Base-by-base conservation (phyloP, 345 rosid species). In the Mallotus nudiflorus region DNA sequence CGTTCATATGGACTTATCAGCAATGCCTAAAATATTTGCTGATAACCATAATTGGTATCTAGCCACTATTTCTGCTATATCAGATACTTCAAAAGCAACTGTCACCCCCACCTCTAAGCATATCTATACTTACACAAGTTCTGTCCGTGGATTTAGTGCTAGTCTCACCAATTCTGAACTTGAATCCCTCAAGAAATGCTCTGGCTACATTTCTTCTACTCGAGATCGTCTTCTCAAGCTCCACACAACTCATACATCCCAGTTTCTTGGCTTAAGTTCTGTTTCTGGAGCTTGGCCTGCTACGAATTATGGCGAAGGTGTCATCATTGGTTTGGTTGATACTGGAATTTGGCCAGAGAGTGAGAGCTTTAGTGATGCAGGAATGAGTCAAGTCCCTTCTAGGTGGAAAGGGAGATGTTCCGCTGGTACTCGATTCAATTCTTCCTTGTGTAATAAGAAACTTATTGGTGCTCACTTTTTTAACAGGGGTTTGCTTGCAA, bases 281-380 rank as follows among this genome's bases (percentile, higher is more conserved):
- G 25, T 39, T 44, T 66, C 73, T 0, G 77, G 81, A 1, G 68
- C 74, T 4, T 78, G 82, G 82, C 73, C 76, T 0, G 71, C 57
- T 3, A 55, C 86, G 1, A 75, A 63, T 39, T 78, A 51, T 29
- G 86, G 88, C 1, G 61, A 78, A 9, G 82, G 70, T 64, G 64
- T 78, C 40, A 78, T 82, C 1, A 76, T 85, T 27, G 88, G 86
- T 42, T 59, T 80, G 12, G 78, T 85, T 19, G 88, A 85, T 52
- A 78, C 84, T 0, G 88, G 88, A 48, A 71, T 85, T 49, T 85
- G 86, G 88, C 88, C 86, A 0, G 82, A 85, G 58, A 82, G 82
- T 40, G 71, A 74, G 57, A 85, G 84, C 82, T 85, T 85, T 62
- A 58, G 22, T 0, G 89, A 82, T 8, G 25, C 70, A 18, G 86